Conservation (phyloP, 768 basidiomycete species). For the Heimioporus sp. region DNA sequence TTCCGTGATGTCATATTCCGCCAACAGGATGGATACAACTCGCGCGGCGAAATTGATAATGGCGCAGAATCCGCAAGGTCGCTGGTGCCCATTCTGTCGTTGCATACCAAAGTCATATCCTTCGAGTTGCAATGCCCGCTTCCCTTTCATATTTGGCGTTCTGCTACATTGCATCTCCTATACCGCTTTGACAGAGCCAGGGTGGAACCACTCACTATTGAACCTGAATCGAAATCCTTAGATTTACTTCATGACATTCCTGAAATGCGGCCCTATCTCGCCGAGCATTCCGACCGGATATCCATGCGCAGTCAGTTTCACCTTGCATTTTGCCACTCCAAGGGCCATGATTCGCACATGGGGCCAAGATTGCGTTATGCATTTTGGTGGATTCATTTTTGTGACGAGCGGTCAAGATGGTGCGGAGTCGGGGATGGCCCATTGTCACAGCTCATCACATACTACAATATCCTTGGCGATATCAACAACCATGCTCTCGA, state of each 20-base stretch:
- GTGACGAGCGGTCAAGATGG: not conserved
- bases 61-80: constrained; percentile 13
- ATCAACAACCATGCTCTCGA: too few relatives aligned
- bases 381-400: not conserved
- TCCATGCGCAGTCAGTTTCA: too few relatives aligned
- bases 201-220: too few relatives aligned
- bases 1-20: too few relatives aligned
- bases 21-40: too few relatives aligned
- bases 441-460: constrained; percentile 28
- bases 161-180: constrained; percentile 33
- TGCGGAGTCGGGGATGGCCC: constrained; percentile 13
- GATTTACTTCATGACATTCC: constrained; percentile 6
- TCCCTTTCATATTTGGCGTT: constrained; percentile 38
- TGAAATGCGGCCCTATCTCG: constrained; percentile 11
- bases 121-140: constrained; percentile 40
- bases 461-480: constrained; percentile 25
- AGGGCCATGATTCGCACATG: constrained; percentile 2
- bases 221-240: constrained; percentile 2
- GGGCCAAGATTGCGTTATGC: constrained; percentile 17
- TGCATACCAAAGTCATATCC: constrained; percentile 17
- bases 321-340: too few relatives aligned
- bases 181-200: constrained; percentile 18
- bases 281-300: too few relatives aligned
- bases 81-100: constrained; percentile 34
- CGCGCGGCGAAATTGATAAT: constrained; percentile 27